These are phyloP conservation scores for Teratosphaeria gauchensis DNA, from an alignment of 2,329 filamentous ascomycete genomes.

Conservation along the genomic window DNA sequence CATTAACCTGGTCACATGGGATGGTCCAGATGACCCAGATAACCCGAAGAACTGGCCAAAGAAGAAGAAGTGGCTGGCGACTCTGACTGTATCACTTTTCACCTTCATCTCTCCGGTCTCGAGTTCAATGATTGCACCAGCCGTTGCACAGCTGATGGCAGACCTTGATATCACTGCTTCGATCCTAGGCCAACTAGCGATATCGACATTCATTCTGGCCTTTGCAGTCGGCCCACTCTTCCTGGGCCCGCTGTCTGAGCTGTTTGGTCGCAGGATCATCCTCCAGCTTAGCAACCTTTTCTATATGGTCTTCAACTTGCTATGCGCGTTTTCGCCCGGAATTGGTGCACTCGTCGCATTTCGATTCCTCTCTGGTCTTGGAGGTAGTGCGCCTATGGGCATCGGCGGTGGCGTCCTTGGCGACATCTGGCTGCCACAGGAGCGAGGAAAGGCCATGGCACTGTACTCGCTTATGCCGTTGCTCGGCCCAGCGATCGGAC, in stretches of 20 bases:
- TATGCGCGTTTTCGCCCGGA: slow-evolving; percentile 26
- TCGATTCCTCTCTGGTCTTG: slow-evolving; percentile 29
- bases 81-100: slow-evolving; percentile 33
- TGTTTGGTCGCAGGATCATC: slow-evolving; percentile 27
- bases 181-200: slow-evolving; percentile 18
- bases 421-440: slow-evolving; percentile 51
- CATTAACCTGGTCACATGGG: slow-evolving; percentile 34
- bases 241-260: slow-evolving; percentile 28
- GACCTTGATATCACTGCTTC: slow-evolving; percentile 17
- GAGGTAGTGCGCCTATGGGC: slow-evolving; percentile 28
- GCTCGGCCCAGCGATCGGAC: slow-evolving; percentile 56
- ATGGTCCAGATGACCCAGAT: slow-evolving; percentile 34
- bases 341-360: slow-evolving; percentile 27
- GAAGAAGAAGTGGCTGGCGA: slow-evolving; percentile 35
- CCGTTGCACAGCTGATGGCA: slow-evolving; percentile 17
- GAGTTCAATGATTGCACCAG: slow-evolving; percentile 31
- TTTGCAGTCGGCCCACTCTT: slow-evolving; percentile 29
- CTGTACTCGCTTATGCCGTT: slow-evolving; percentile 56
- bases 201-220: slow-evolving; percentile 30
- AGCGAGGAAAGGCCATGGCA: slow-evolving; percentile 53
- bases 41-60: slow-evolving; percentile 41
- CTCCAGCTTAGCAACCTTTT: slow-evolving; percentile 28
- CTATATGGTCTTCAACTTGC: slow-evolving; percentile 30
- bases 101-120: slow-evolving; percentile 31
- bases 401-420: slow-evolving; percentile 31